These are phyloP conservation scores for Phaeosphaeriaceae sp. DNA, from an alignment of 2,329 filamentous ascomycete genomes.

Conservation along the genomic window DNA sequence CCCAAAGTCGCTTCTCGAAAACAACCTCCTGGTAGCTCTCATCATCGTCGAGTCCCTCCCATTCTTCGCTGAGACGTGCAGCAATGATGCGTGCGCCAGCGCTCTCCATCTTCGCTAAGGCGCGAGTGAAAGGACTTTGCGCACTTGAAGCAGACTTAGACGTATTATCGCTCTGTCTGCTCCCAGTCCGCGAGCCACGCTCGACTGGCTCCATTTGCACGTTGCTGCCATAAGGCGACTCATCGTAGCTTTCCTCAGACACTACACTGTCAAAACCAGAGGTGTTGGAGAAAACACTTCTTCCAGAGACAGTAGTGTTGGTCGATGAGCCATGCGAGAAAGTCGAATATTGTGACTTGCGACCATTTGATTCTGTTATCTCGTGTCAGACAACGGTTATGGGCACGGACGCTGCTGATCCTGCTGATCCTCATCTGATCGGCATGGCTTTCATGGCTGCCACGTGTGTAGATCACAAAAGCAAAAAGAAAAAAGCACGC, in stretches of 20 bases:
- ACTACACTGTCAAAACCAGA: constrained; percentile 23
- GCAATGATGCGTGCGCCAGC: constrained; percentile 34
- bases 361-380: constrained; percentile 3
- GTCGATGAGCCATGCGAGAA: constrained; percentile 26
- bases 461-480: constrained; percentile 17
- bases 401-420: constrained; percentile 4
- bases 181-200: constrained; percentile 27
- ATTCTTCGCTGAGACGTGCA: constrained; percentile 33
- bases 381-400: constrained; percentile 10
- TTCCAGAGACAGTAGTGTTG: constrained; percentile 24
- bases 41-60: constrained; percentile 35
- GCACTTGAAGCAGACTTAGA: constrained; percentile 19
- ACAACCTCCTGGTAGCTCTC: constrained; percentile 33
- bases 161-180: constrained; percentile 25
- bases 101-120: constrained; percentile 34
- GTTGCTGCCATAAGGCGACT: constrained; percentile 19
- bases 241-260: constrained; percentile 21
- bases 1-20: constrained; percentile 39
- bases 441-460: constrained; percentile 2
- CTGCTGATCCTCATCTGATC: constrained; percentile 11
- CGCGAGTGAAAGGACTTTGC: constrained; percentile 29
- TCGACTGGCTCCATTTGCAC: constrained; percentile 28
- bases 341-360: constrained; percentile 23
- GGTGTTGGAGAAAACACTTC: constrained; percentile 27
- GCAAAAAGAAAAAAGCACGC: constrained; percentile 7